phyloP scores from a whole-genome alignment of 345 rosid genomes.

The Eucalyptus regnans region DNA sequence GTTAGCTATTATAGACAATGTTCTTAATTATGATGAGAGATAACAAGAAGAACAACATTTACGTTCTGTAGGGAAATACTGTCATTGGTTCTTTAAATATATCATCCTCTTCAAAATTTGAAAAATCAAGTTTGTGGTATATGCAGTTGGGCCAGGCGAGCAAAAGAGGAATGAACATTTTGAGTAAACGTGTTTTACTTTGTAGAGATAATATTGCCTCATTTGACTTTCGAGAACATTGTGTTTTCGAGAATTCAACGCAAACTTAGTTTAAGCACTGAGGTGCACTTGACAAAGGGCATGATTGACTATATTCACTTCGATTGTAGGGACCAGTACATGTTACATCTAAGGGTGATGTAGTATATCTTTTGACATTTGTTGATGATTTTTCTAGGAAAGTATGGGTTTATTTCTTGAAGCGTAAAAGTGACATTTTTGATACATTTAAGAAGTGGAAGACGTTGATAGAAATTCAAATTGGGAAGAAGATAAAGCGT shows the following conservation, averaged over 20 bases:
- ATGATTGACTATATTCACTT: neutral
- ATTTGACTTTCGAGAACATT: neutral
- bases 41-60: neutral
- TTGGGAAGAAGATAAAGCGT: neutral
- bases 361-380: neutral
- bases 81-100: neutral
- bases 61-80: fast-evolving
- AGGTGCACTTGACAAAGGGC: neutral
- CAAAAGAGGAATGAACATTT: neutral
- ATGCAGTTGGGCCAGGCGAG: neutral
- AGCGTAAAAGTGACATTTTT: too few relatives aligned
- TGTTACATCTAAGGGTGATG: neutral
- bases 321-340: fast-evolving
- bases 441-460: neutral
- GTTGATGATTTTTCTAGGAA: neutral
- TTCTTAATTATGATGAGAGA: neutral
- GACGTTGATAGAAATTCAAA: neutral
- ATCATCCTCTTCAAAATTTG: neutral
- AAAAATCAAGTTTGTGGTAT: neutral
- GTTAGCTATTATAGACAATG: neutral
- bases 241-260: neutral
- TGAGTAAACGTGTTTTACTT: neutral
- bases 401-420: neutral
- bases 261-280: neutral
- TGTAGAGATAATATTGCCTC: neutral